These are phyloP conservation scores for Hirsutella minnesotensis DNA, from an alignment of 2,329 filamentous ascomycete species.

Conservation along the genomic window DNA sequence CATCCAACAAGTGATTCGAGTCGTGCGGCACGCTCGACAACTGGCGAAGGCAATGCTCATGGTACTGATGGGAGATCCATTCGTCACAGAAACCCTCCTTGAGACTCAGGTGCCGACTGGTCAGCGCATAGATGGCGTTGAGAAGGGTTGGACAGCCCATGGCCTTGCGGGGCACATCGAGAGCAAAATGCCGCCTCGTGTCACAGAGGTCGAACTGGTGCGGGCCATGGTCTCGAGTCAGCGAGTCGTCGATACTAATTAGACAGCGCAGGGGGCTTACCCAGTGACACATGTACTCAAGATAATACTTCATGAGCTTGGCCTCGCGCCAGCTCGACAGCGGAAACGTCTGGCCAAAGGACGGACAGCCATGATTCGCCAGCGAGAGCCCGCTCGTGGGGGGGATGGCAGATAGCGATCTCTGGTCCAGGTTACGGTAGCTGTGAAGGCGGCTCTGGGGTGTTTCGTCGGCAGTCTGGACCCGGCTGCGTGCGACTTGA, in stretches of 20 bases:
- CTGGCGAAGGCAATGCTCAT: constrained; percentile 38
- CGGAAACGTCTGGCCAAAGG: constrained; percentile 6
- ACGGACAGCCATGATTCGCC: neutral
- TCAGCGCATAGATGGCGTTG: constrained; percentile 44
- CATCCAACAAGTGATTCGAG: constrained; percentile 27
- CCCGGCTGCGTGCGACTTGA: neutral
- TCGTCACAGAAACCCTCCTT: constrained; percentile 28
- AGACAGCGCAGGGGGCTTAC: constrained; percentile 5
- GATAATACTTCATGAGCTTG: constrained; percentile 15
- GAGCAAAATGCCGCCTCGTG: constrained; percentile 34
- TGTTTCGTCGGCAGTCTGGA: neutral
- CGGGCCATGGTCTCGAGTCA: neutral
- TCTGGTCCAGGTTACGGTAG: neutral
- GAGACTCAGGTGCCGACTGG: constrained; percentile 38
- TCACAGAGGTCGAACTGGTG: constrained; percentile 30
- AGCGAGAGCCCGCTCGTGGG: neutral
- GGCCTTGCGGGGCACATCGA: constrained; percentile 40
- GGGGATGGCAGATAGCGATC: neutral
- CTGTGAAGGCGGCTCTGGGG: neutral
- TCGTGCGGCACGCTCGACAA: constrained; percentile 34
- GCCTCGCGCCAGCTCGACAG: constrained; percentile 11
- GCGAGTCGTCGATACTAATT: neutral
- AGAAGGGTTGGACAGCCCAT: constrained; percentile 37
- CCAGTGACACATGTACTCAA: constrained; percentile 17
- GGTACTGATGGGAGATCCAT: constrained; percentile 38